Base-by-base conservation (phyloP, 139 green algal genomes). In the Volvox reticuliferus region DNA sequence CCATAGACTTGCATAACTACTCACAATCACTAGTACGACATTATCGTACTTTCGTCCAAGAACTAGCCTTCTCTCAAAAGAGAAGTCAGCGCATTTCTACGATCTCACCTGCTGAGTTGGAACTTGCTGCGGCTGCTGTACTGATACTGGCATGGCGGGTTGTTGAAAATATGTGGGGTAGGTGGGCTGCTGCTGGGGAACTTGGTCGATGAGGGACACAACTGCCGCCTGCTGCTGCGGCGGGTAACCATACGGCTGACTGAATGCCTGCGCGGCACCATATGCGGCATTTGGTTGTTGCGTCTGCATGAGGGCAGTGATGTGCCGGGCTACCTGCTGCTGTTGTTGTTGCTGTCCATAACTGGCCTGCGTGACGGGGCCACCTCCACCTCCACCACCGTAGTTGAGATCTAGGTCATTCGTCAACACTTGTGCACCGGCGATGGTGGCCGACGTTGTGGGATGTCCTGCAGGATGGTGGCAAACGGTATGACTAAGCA, bases 91-190 rank as follows among this genome's bases (percentile, higher is more conserved):
- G n/a, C n/a, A n/a, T 55, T 55, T 14, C 44, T 55, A 20, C 37
- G 35, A 13, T 28, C 75, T 30, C 33, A 73, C 44, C 71, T 83
- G 69, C 78, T 84, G 78, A 24, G 78, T 5, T 73, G 6, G 21
- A 30, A 28, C 36, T 35, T 21, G 12, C 28, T 81, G 79, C 67
- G 33, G 63, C 79, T 89, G 91, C 35, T 36, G 63, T 26, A 5
- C 24, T 44, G 67, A 35, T 26, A 5, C 24, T 44, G 67, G 62
- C 65, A 32, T 68, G 33, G 82, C 55, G 16, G 69, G 61, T 65
- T 94, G 91, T 78, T 94, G 93, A 71, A 89, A 95, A 83, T 94
- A 94, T 21, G 85, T 37, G 26, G 94, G 93, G 91, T 97, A 97
- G 16, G 94, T 88, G 18, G 94, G 95, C 91, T 95, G 91, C 91